Percentiles rank a stretch among this genome's conserved stretches.
Evolutionary conservation across 768 basidiomycete species (phyloP).

Genomic region (Mycena rosella): DNA sequence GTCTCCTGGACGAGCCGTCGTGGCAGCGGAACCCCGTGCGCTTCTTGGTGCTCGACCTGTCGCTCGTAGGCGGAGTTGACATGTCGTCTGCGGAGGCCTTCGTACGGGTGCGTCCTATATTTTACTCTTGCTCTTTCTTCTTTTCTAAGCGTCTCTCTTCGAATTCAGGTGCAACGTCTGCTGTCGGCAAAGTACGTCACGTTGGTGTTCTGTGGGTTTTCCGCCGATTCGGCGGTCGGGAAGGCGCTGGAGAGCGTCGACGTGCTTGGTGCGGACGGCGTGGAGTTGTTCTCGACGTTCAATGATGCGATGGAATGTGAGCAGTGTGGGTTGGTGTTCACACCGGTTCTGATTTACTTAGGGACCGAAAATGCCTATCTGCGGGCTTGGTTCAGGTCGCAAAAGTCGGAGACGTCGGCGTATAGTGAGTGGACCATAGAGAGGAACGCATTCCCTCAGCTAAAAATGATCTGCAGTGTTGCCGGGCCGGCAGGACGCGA

Average conservation of each 20-base stretch:
- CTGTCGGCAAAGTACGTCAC: slow-evolving; percentile 81
- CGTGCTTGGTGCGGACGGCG: slow-evolving; percentile 79
- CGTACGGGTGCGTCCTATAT: too few species aligned
- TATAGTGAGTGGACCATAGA: slow-evolving; percentile 53
- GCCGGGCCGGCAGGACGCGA: slow-evolving; percentile 68
- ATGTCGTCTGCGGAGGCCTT: slow-evolving; percentile 97
- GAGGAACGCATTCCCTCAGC: slow-evolving; percentile 10
- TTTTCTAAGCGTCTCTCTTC: too few species aligned
- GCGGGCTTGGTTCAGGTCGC: slow-evolving; percentile 79
- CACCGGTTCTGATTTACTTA: slow-evolving; percentile 41
- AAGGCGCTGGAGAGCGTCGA: slow-evolving; percentile 84
- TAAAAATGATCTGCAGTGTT: slow-evolving; percentile 53
- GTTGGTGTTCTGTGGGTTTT: slow-evolving; percentile 90
- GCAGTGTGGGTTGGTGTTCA: slow-evolving; percentile 39
- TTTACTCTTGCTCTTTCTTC: too few species aligned
- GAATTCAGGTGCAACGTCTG: slow-evolving; percentile 89
- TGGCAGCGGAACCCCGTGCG: slow-evolving; percentile 85
- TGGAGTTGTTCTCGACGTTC: slow-evolving; percentile 85
- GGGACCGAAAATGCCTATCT: slow-evolving; percentile 97
- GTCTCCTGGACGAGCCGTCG: slow-evolving; percentile 74
- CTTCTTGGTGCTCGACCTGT: slow-evolving; percentile 91
- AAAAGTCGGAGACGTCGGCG: slow-evolving; percentile 66
- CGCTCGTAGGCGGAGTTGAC: slow-evolving; percentile 90
- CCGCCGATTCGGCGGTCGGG: slow-evolving; percentile 71
- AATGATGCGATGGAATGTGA: slow-evolving; percentile 95